These are phyloP conservation scores for Scedosporium dehoogii DNA, from an alignment of 2,329 filamentous ascomycete species.

Conservation along the genomic window DNA sequence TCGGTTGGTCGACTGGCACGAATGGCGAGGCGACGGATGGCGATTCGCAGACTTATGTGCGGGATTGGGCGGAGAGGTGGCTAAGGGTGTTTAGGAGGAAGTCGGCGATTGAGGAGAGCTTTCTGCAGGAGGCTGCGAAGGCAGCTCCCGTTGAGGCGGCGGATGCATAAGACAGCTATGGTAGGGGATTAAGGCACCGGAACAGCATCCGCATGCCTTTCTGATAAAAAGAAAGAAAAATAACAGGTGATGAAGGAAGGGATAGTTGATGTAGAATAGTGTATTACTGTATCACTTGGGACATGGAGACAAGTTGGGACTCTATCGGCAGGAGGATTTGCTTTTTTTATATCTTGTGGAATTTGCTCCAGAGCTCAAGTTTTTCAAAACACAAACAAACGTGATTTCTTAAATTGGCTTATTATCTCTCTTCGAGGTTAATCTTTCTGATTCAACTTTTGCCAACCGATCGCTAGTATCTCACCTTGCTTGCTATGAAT, in stretches of 20 bases:
- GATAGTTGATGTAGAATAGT: neutral
- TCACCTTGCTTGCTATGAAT: neutral
- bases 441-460: neutral
- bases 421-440: neutral
- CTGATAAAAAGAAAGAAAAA: neutral
- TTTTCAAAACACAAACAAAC: no score
- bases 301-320: neutral
- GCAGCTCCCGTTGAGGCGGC: constrained; percentile 2
- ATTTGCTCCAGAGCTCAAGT: neutral
- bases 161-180: neutral
- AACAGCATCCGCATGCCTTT: no score
- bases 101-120: constrained; percentile 75
- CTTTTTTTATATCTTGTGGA: neutral
- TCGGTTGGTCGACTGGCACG: constrained; percentile 60
- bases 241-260: neutral
- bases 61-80: constrained; percentile 80
- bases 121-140: constrained; percentile 28
- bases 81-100: constrained; percentile 73
- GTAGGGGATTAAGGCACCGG: no score
- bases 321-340: neutral
- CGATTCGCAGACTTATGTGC: constrained; percentile 32
- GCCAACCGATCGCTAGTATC: neutral
- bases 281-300: neutral
- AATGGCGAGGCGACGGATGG: constrained; percentile 57
- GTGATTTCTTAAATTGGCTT: no score